Evolutionary conservation across 768 basidiomycete species (phyloP).

Genomic region (Lactifluus piperatus): DNA sequence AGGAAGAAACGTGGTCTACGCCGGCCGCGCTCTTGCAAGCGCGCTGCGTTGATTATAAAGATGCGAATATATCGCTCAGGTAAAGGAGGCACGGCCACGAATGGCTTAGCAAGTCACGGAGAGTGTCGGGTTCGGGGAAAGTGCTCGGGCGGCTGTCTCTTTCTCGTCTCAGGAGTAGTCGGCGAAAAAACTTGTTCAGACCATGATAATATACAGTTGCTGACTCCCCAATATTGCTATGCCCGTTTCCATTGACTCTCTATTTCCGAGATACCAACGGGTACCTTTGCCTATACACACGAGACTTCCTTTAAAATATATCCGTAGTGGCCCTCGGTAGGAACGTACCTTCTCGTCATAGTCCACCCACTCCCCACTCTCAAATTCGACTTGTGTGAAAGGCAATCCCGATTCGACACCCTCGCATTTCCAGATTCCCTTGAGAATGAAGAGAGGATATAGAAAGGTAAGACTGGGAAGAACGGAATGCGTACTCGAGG

Average conservation of each 20-base stretch:
- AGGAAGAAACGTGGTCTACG: background rate
- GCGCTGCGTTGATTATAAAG: background rate
- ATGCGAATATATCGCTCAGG: background rate
- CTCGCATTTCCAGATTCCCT: conserved; percentile 76
- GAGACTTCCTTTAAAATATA: background rate
- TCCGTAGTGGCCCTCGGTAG: background rate
- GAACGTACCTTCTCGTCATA: conserved; percentile 79
- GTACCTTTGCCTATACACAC: conserved; percentile 40
- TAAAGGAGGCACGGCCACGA: background rate
- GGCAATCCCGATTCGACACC: conserved; percentile 46
- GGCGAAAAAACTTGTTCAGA: conserved; percentile 1
- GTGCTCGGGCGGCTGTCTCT: background rate
- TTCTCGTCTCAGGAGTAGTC: background rate
- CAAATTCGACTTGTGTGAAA: conserved; percentile 61
- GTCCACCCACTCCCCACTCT: conserved; percentile 70
- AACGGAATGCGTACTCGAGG: conserved; percentile 41
- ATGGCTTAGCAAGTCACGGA: background rate
- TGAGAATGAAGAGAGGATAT: conserved; percentile 1
- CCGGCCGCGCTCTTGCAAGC: background rate
- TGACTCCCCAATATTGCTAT: conserved; percentile 19
- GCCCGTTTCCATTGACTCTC: conserved; percentile 62
- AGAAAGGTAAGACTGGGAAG: background rate
- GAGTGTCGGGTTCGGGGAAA: too few species aligned
- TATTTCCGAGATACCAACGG: conserved; percentile 65
- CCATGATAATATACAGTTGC: conserved; percentile 1